phyloP scores from a whole-genome alignment of 2,329 filamentous ascomycete genomes.

The Biscogniauxia sp. region DNA sequence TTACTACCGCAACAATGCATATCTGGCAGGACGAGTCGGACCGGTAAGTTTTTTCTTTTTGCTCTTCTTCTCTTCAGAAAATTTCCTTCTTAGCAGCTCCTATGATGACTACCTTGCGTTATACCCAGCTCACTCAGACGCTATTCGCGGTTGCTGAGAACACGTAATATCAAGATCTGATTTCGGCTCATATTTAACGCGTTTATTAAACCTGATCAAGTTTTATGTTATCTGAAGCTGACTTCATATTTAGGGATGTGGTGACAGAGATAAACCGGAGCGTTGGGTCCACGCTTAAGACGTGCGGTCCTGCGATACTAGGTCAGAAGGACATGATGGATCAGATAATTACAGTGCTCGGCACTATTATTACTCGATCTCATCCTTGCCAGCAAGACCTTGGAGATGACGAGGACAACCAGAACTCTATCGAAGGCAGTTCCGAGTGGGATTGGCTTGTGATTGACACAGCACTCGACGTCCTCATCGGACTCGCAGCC shows the following conservation, averaged over 20 bases:
- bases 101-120: conserved; percentile 89
- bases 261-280: conserved; percentile 96
- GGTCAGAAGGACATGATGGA: conserved; percentile 70
- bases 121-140: conserved; percentile 99
- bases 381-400: conserved; percentile 93
- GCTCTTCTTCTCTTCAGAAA: conserved; percentile 31
- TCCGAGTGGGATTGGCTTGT: conserved; percentile 98
- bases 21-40: conserved; percentile 90
- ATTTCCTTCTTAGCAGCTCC: conserved; percentile 27
- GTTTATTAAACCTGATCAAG: neutral
- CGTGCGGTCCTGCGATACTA: conserved; percentile 84
- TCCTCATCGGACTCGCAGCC: conserved; percentile 78
- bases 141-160: conserved; percentile 87
- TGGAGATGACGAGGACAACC: conserved; percentile 74
- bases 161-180: conserved; percentile 60
- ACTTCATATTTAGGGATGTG: conserved; percentile 60
- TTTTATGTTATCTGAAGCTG: conserved; percentile 9
- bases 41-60: conserved; percentile 64
- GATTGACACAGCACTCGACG: conserved; percentile 90
- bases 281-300: conserved; percentile 83
- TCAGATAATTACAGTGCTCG: conserved; percentile 72
- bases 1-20: conserved; percentile 79
- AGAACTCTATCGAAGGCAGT: conserved; percentile 69
- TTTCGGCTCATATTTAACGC: conserved; percentile 4
- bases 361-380: conserved; percentile 79